Percentiles rank a stretch among this genome's conserved stretches.
Evolutionary conservation across 345 rosid genomes (phyloP).

Genomic region (Turnera subulata): DNA sequence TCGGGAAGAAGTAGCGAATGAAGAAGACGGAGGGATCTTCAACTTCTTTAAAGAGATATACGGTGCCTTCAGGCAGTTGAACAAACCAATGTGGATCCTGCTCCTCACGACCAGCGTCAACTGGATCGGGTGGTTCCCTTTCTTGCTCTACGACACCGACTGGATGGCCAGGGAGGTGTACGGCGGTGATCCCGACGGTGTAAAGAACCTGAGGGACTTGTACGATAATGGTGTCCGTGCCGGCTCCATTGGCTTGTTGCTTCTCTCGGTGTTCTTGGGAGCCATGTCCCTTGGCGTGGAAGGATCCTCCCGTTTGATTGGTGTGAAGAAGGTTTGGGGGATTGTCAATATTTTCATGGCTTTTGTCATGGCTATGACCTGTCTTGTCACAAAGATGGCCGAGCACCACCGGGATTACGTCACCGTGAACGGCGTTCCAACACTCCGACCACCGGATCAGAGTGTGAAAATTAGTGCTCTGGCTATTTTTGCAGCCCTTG

Average conservation of each 20-base stretch:
- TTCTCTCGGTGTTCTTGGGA: conserved; percentile 68
- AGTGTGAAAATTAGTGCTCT: conserved; percentile 51
- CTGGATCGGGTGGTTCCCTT: conserved; percentile 93
- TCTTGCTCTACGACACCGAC: conserved; percentile 74
- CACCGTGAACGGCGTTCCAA: conserved; percentile 1
- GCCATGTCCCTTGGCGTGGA: conserved; percentile 55
- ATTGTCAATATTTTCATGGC: conserved; percentile 61
- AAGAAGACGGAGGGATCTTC: too few relatives aligned
- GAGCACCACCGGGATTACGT: conserved; percentile 32
- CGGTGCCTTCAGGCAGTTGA: conserved; percentile 44
- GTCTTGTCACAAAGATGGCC: conserved; percentile 58
- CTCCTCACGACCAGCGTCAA: conserved; percentile 67
- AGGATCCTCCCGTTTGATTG: conserved; percentile 34
- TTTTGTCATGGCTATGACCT: conserved; percentile 45
- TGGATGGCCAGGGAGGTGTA: conserved; percentile 93
- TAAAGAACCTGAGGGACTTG: conserved; percentile 13
- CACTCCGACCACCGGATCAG: conserved; percentile 35
- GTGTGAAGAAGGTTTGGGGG: conserved; percentile 63
- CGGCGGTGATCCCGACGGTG: conserved; percentile 64
- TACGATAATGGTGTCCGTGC: conserved; percentile 67
- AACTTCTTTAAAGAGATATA: too few relatives aligned
- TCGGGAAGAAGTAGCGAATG: not conserved
- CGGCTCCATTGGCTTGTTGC: conserved; percentile 78
- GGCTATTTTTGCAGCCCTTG: conserved; percentile 56
- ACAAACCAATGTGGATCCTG: conserved; percentile 70